These are phyloP conservation scores for Karstenula rhodostoma DNA, from an alignment of 2,329 filamentous ascomycete species.

Conservation along the genomic window DNA sequence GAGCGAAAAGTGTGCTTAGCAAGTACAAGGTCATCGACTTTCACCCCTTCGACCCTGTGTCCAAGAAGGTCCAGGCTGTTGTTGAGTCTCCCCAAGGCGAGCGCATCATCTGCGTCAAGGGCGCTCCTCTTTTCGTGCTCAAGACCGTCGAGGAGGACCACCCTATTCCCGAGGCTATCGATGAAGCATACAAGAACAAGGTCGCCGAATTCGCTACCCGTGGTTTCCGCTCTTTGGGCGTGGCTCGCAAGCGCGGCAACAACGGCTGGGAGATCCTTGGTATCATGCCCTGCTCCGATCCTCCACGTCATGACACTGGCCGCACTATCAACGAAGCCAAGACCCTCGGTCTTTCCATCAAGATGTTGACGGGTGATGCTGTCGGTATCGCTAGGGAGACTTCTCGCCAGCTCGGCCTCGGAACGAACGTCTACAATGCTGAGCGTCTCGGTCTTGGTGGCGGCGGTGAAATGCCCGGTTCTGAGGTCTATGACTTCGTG, in stretches of 20 bases:
- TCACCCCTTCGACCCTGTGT: constrained; percentile 89
- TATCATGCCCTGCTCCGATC: constrained; percentile 94
- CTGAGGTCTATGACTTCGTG: constrained; percentile 93
- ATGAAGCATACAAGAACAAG: constrained; percentile 89
- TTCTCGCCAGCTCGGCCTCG: constrained; percentile 87
- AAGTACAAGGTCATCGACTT: constrained; percentile 88
- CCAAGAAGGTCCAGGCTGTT: constrained; percentile 87
- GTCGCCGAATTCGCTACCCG: constrained; percentile 90
- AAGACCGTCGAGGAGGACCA: constrained; percentile 89
- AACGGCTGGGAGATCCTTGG: constrained; percentile 89
- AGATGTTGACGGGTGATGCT: constrained; percentile 95
- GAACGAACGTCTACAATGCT: constrained; percentile 93
- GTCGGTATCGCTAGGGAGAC: constrained; percentile 93
- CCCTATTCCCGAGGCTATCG: constrained; percentile 76
- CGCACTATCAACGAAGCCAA: constrained; percentile 92
- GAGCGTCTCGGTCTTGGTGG: constrained; percentile 90
- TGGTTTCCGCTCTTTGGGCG: constrained; percentile 93
- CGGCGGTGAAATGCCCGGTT: constrained; percentile 91
- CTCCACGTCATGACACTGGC: constrained; percentile 87
- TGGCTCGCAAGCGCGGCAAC: constrained; percentile 86
- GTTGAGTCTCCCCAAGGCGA: constrained; percentile 86
- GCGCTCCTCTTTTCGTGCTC: constrained; percentile 85
- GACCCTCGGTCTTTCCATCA: constrained; percentile 85
- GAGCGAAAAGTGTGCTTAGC: constrained; percentile 79
- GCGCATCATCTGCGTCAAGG: constrained; percentile 88